Base-by-base conservation (phyloP, 371 early-diverging fungal genomes). In the Mucor indicus region DNA sequence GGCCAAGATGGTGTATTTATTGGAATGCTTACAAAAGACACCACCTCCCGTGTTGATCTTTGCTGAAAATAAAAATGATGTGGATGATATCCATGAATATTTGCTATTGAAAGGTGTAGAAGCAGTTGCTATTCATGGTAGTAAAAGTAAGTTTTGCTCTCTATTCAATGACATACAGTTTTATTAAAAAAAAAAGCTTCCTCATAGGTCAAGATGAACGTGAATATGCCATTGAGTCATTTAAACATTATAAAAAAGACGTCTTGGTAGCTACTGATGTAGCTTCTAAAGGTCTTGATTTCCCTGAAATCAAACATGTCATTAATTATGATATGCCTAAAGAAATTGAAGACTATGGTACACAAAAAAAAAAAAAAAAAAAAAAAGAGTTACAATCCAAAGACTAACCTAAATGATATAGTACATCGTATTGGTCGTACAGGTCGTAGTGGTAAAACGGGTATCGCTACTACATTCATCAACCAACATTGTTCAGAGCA, bases 51-150 rank as follows among this genome's bases (percentile, higher is more conserved):
- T 83, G 0, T 77, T 99, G 41, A 86, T 99, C 17, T 99, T 99
- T 77, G 95, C 98, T 22, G 98, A 99, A 64, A 98, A 93, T 73
- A 99, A 99, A 62, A 89, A 93, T 66, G 98, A 96, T 59, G 99
- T 98, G n/a, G 99, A 99, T 57, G 96, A 96, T 62, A 92, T 99
- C 22, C 94, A 95, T 50, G 94, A 98, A 63, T 93, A 92, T 56
- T 69, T 99, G 35, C 72, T 94, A 30, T 64, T 93, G 25, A 95
- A 96, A 61, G 95, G 98, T 21, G 93, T 96, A 0, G 93, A 95
- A 55, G 87, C 90, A 0, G 93, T 90, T 13, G 91, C 93, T 7
- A 92, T 96, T 36, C 97, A 98, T 64, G 98, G 98, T 45, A 86
- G 92, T 44, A 98, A 98, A 72, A 83, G 90, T 80, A 84, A 75